Conservation (phyloP, 2,329 filamentous ascomycete genomes). For the Scedosporium boydii region DNA sequence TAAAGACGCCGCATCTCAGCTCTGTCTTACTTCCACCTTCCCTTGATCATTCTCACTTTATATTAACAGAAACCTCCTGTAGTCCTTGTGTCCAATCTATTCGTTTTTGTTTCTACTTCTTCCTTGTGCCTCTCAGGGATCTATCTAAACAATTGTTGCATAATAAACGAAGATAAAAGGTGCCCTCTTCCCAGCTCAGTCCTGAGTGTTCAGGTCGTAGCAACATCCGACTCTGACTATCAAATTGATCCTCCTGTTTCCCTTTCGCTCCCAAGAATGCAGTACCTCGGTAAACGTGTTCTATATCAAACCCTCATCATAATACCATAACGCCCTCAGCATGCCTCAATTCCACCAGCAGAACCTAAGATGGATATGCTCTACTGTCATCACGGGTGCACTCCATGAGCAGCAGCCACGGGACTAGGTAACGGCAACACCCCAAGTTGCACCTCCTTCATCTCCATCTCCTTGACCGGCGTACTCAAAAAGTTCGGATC, state of each 20-base stretch:
- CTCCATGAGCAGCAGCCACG: neutral
- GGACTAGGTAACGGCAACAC: neutral
- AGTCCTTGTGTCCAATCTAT: neutral
- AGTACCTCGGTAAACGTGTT: too few relatives aligned
- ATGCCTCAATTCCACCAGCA: too few relatives aligned
- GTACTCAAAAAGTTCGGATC: constrained; percentile 1
- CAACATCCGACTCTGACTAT: too few relatives aligned
- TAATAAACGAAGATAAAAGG: neutral
- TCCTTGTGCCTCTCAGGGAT: neutral
- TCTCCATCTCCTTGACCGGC: neutral
- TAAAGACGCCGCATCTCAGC: neutral
- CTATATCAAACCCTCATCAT: too few relatives aligned
- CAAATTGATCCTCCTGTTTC: too few relatives aligned
- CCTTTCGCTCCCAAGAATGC: too few relatives aligned
- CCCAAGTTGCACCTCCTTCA: neutral
- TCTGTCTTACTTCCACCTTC: neutral
- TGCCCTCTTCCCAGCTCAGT: neutral
- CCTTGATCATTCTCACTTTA: too few relatives aligned
- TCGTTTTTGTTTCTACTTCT: neutral
- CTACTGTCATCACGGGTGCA: neutral
- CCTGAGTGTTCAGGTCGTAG: neutral
- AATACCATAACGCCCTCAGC: too few relatives aligned
- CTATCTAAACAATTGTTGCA: neutral
- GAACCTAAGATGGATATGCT: too few relatives aligned
- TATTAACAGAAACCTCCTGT: too few relatives aligned